These are phyloP conservation scores for Rhizopogon sp. DNA, from an alignment of 768 basidiomycete species.

Conservation along the genomic window DNA sequence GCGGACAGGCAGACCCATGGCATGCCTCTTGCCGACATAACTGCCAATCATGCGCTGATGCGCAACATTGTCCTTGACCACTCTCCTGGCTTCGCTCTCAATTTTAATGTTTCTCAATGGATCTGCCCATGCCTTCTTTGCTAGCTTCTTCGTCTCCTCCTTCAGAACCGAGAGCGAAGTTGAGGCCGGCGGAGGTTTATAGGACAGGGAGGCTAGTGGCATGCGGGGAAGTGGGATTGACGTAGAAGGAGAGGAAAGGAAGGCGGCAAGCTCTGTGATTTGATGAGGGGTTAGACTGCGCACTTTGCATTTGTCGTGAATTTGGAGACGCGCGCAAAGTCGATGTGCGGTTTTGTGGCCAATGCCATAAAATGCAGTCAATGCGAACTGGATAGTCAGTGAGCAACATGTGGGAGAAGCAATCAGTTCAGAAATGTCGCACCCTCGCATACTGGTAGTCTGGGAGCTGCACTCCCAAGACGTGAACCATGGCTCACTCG, in stretches of 20 bases:
- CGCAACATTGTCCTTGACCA: slow-evolving; percentile 85
- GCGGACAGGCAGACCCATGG: slow-evolving; percentile 89
- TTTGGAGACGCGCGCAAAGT: slow-evolving; percentile 87
- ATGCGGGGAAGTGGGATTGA: slow-evolving; percentile 60
- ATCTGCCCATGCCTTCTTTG: slow-evolving; percentile 42
- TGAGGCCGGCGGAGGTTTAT: slow-evolving; percentile 41
- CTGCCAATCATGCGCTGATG: slow-evolving; percentile 93
- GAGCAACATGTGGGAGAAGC: background rate
- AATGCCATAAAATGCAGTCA: slow-evolving; percentile 88
- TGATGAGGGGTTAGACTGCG: slow-evolving; percentile 80
- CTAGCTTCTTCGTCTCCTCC: slow-evolving; percentile 25
- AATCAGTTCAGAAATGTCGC: slow-evolving; percentile 17
- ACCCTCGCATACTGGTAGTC: slow-evolving; percentile 78
- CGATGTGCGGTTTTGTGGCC: slow-evolving; percentile 69
- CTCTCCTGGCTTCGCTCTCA: slow-evolving; percentile 80
- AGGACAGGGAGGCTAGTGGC: slow-evolving; percentile 57
- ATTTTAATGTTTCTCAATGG: slow-evolving; percentile 72
- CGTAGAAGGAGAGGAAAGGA: slow-evolving; percentile 85
- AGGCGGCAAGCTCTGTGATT: slow-evolving; percentile 88
- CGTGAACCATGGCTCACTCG: slow-evolving; percentile 62
- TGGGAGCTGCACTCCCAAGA: slow-evolving; percentile 79
- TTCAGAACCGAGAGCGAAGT: slow-evolving; percentile 26
- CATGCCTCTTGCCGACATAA: slow-evolving; percentile 89
- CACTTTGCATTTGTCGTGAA: slow-evolving; percentile 82
- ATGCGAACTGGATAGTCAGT: slow-evolving; percentile 60